Conservation (phyloP, 345 rosid species). For the Garcia nutans region DNA sequence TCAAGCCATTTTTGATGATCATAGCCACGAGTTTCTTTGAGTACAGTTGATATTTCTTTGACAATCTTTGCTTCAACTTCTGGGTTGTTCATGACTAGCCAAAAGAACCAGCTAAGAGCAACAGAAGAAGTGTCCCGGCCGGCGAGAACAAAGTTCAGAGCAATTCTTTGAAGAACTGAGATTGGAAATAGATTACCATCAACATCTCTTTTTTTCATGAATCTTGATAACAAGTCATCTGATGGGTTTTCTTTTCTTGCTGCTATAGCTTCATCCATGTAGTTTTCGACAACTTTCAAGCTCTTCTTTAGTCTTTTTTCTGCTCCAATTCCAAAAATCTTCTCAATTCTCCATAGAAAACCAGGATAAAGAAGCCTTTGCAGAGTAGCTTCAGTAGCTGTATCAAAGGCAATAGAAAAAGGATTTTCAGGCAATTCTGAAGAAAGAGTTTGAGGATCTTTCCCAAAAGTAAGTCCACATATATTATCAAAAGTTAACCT, state of each 20-base stretch:
- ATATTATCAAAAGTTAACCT: conserved; percentile 91
- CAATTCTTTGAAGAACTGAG: conserved; percentile 75
- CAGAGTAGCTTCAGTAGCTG: conserved; percentile 82
- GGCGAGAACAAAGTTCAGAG: conserved; percentile 83
- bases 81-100: conserved; percentile 74
- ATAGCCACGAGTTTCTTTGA: conserved; percentile 63
- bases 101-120: conserved; percentile 94
- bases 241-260: conserved; percentile 69
- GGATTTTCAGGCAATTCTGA: conserved; percentile 71
- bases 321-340: conserved; percentile 53
- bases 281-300: conserved; percentile 55
- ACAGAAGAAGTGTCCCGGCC: conserved; percentile 94
- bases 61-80: conserved; percentile 63
- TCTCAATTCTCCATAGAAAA: conserved; percentile 65
- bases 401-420: conserved; percentile 69
- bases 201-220: conserved; percentile 70
- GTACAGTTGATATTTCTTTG: conserved; percentile 55
- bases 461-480: conserved; percentile 85
- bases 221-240: conserved; percentile 79
- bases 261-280: conserved; percentile 67
- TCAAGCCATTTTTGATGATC: conserved; percentile 57
- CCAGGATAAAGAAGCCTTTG: conserved; percentile 75
- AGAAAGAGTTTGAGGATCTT: conserved; percentile 78
- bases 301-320: conserved; percentile 57
- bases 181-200: conserved; percentile 57